phyloP scores from a whole-genome alignment of 441 rosid genomes.

The Gossypium laxum region DNA sequence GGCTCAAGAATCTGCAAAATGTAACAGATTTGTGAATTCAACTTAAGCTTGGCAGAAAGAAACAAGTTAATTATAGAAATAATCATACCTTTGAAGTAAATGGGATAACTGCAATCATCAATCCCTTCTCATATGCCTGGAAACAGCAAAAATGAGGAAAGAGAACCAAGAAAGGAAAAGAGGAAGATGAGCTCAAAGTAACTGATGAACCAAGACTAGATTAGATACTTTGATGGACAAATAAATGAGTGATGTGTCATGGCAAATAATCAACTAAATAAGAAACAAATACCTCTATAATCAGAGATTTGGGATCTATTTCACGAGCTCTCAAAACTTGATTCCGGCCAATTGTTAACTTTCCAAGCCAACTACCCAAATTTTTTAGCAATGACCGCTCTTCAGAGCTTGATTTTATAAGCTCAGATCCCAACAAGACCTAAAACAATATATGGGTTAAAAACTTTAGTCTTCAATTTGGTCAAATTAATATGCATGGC shows the following conservation, averaged over 20 bases:
- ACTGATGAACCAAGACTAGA: slow-evolving; percentile 9
- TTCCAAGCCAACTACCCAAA: slow-evolving; percentile 99
- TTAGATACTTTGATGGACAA: background rate
- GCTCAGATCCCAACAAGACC: slow-evolving; percentile 97
- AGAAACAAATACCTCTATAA: slow-evolving; percentile 61
- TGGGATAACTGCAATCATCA: slow-evolving; percentile 98
- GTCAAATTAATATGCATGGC: background rate
- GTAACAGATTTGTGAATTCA: slow-evolving; percentile 8
- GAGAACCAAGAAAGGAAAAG: background rate
- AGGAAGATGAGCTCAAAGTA: background rate
- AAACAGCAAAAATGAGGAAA: slow-evolving; percentile 19
- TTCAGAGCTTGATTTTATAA: slow-evolving; percentile 93
- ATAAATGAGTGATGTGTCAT: background rate
- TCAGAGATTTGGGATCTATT: slow-evolving; percentile 94
- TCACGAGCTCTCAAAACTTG: slow-evolving; percentile 84
- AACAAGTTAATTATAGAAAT: slow-evolving; percentile 1
- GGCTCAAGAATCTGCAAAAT: slow-evolving; percentile 76
- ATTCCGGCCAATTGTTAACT: slow-evolving; percentile 92
- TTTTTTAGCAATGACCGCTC: slow-evolving; percentile 92
- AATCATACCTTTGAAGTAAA: slow-evolving; percentile 89
- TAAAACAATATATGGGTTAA: slow-evolving; percentile 24
- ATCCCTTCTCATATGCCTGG: slow-evolving; percentile 97
- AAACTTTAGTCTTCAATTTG: background rate
- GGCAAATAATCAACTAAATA: background rate
- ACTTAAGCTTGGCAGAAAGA: slow-evolving; percentile 13